A percentile compares a stretch with the other conserved stretches of the same genome.
Conservation (phyloP, 805 yeast species). For the Teunomyces aglyptinius region DNA sequence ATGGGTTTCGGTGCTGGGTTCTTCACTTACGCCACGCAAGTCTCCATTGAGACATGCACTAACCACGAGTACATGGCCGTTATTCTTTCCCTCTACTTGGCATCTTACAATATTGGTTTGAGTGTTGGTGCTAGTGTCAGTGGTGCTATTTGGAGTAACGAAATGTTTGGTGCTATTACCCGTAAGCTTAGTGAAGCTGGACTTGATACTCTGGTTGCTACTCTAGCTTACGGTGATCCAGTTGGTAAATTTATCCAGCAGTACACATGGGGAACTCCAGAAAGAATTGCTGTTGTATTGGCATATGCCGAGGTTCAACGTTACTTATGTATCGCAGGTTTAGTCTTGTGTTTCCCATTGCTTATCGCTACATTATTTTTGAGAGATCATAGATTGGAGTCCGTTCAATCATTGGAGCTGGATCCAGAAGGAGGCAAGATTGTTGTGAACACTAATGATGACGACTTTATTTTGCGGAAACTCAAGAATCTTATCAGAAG, state of each 20-base stretch:
- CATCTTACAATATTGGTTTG: slow-evolving; percentile 60
- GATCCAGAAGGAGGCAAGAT: slow-evolving; percentile 14
- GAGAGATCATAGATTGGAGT: slow-evolving; percentile 49
- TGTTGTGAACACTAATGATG: slow-evolving; percentile 24
- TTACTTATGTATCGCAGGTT: slow-evolving; percentile 54
- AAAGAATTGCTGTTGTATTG: slow-evolving; percentile 53
- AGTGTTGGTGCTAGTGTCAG: slow-evolving; percentile 63
- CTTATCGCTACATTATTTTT: slow-evolving; percentile 46
- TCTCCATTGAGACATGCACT: slow-evolving; percentile 56
- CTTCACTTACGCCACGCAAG: slow-evolving; percentile 64
- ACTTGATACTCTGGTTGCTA: slow-evolving; percentile 38
- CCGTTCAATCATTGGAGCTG: slow-evolving; percentile 30
- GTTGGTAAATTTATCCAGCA: slow-evolving; percentile 40
- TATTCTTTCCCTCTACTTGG: slow-evolving; percentile 54
- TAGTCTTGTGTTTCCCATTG: slow-evolving; percentile 54
- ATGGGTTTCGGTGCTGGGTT: slow-evolving; percentile 75
- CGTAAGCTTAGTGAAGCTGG: slow-evolving; percentile 26
- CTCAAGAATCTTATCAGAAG: slow-evolving; percentile 13
- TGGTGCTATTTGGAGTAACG: slow-evolving; percentile 71
- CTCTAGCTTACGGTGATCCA: slow-evolving; percentile 52
- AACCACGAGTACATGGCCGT: slow-evolving; percentile 66
- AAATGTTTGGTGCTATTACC: slow-evolving; percentile 45
- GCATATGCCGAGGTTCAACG: slow-evolving; percentile 62
- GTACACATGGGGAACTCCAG: slow-evolving; percentile 63
- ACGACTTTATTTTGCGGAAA: slow-evolving; percentile 16